A percentile compares a stretch with the other conserved stretches of the same genome.
phyloP scores from a whole-genome alignment of 1,284 basidiomycete species.

The Sanghuangporus baumii region DNA sequence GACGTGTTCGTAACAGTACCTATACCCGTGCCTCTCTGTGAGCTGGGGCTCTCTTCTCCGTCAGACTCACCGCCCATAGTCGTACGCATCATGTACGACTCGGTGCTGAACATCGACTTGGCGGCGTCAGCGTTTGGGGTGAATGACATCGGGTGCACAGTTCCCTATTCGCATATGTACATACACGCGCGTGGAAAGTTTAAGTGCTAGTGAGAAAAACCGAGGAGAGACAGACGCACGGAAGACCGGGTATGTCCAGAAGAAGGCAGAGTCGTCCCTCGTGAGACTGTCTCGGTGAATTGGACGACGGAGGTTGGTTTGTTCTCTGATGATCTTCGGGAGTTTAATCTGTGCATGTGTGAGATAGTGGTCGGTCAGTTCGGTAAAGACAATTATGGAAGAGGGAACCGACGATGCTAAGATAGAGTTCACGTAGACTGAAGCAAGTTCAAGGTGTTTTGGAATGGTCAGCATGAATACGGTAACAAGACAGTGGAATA shows the following conservation, averaged over 20 bases:
- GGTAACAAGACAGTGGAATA: background rate
- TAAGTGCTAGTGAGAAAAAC: background rate
- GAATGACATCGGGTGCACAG: background rate
- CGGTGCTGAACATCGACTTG: background rate
- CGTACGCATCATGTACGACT: no score
- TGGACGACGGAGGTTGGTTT: background rate
- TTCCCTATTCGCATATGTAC: background rate
- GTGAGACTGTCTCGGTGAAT: background rate
- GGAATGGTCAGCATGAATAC: background rate
- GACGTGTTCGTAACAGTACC: no score
- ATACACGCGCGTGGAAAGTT: background rate
- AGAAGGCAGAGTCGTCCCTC: background rate
- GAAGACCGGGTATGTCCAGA: background rate
- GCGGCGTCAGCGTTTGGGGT: background rate
- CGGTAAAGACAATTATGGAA: background rate
- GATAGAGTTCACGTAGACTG: slow-evolving; percentile 5
- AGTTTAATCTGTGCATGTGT: background rate
- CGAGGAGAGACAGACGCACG: background rate
- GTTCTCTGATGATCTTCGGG: background rate
- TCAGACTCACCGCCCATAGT: no score
- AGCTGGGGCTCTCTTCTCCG: no score
- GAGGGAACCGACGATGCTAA: background rate
- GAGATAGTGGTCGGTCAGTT: background rate
- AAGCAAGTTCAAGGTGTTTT: background rate
- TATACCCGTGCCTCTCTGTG: no score